phyloP scores from a whole-genome alignment of 495 filamentous ascomycete species.

The Aspergillus haitiensis region DNA sequence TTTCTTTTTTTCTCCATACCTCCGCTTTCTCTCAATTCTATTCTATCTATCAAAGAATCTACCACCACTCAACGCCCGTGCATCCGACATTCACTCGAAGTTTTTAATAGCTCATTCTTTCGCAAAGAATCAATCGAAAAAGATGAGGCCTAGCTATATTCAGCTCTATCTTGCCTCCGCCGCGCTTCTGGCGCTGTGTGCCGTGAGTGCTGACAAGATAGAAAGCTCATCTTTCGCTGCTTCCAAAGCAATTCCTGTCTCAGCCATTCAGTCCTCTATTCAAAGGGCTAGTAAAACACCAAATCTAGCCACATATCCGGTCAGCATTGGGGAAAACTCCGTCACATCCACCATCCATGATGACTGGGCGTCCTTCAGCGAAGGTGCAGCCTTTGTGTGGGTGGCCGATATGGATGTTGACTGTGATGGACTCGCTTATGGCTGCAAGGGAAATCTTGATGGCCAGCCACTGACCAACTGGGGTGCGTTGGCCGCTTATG shows the following conservation, averaged over 20 bases:
- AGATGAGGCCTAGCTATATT: too few relatives aligned
- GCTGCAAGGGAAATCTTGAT: conserved; percentile 40
- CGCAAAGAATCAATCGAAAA: too few relatives aligned
- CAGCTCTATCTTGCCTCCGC: too few relatives aligned
- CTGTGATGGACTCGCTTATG: conserved; percentile 39
- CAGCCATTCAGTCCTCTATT: conserved; percentile 4
- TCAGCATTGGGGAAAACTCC: conserved; percentile 2
- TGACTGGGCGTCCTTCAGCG: conserved; percentile 33
- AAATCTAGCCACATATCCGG: conserved; percentile 12
- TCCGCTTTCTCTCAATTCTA: too few relatives aligned
- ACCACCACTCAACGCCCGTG: too few relatives aligned
- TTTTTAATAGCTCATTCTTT: too few relatives aligned
- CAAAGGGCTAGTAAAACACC: conserved; percentile 6
- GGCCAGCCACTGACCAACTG: conserved; percentile 39
- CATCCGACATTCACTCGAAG: too few relatives aligned
- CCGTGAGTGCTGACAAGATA: background rate
- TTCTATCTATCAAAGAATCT: too few relatives aligned
- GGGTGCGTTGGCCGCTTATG: conserved; percentile 39
- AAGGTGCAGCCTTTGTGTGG: conserved; percentile 21
- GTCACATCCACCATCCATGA: conserved; percentile 17
- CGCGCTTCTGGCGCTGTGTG: too few relatives aligned
- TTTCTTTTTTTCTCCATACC: too few relatives aligned
- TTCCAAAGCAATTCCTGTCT: conserved; percentile 1
- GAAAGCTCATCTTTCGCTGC: conserved; percentile 14
- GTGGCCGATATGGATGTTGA: conserved; percentile 41